phyloP scores from a whole-genome alignment of 768 basidiomycete genomes.

The Tricholoma terreum region DNA sequence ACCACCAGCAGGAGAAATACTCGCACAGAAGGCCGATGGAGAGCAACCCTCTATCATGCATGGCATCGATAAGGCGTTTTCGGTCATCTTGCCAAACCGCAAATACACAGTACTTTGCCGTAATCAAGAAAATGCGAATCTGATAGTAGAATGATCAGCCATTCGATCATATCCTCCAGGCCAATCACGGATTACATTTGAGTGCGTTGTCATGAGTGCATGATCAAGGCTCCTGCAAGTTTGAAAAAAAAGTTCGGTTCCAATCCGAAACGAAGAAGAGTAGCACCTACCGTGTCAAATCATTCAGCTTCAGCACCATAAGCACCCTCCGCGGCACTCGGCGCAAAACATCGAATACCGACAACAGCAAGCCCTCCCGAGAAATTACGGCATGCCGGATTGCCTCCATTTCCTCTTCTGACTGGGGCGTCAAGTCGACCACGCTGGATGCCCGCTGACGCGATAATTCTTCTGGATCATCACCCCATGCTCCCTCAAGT shows the following conservation, averaged over 20 bases:
- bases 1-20: constrained; percentile 72
- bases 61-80: constrained; percentile 39
- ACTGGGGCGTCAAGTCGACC: constrained; percentile 71
- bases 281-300: constrained; percentile 75
- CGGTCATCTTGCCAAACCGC: constrained; percentile 78
- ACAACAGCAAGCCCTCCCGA: constrained; percentile 77
- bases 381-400: constrained; percentile 81
- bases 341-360: constrained; percentile 85
- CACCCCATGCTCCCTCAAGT: constrained; percentile 60
- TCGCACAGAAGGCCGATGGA: constrained; percentile 43
- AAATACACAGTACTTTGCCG: constrained; percentile 81
- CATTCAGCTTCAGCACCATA: constrained; percentile 85
- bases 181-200: constrained; percentile 45
- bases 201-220: constrained; percentile 85
- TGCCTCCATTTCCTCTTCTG: constrained; percentile 73
- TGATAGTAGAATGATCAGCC: constrained; percentile 27
- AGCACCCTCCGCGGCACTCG: constrained; percentile 80
- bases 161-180: not conserved
- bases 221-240: constrained; percentile 68
- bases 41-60: constrained; percentile 50
- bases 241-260: not conserved
- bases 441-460: constrained; percentile 70
- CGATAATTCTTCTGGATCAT: constrained; percentile 33
- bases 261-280: not conserved
- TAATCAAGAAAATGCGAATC: constrained; percentile 87